phyloP scores from a whole-genome alignment of 2,329 filamentous ascomycete genomes.

The Huntiella decipiens region DNA sequence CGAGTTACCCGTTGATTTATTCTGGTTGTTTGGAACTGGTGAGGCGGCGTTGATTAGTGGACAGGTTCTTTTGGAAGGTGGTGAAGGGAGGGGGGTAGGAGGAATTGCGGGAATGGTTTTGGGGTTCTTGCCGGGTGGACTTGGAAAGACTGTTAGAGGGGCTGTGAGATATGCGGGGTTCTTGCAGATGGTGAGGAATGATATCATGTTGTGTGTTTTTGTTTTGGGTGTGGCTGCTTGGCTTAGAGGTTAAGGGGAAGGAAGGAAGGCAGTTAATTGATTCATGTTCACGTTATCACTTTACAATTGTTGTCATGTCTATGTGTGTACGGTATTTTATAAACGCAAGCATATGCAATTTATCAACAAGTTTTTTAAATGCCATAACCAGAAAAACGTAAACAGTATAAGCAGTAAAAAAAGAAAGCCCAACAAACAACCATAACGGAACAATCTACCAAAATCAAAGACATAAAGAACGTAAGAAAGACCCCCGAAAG shows the following conservation, averaged over 20 bases:
- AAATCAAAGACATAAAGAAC: neutral
- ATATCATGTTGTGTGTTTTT: slow-evolving; percentile 61
- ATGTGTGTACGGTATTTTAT: neutral
- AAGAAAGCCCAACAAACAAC: neutral
- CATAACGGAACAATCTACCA: neutral
- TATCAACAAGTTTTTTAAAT: slow-evolving; percentile 6
- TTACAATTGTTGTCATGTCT: neutral
- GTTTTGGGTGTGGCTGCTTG: slow-evolving; percentile 44
- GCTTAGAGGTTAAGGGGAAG: slow-evolving; percentile 17
- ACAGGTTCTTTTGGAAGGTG: slow-evolving; percentile 38
- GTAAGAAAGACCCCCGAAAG: neutral
- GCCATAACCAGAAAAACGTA: slow-evolving; percentile 2
- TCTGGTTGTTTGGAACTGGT: slow-evolving; percentile 63
- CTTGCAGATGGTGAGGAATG: slow-evolving; percentile 49
- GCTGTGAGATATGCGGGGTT: slow-evolving; percentile 50
- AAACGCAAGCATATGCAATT: slow-evolving; percentile 1
- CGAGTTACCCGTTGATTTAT: slow-evolving; percentile 30
- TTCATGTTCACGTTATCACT: no score
- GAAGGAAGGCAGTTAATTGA: no score
- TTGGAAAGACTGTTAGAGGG: slow-evolving; percentile 41
- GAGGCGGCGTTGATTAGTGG: slow-evolving; percentile 55
- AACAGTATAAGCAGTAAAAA: slow-evolving; percentile 2
- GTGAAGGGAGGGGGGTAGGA: slow-evolving; percentile 30
- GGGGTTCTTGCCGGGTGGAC: slow-evolving; percentile 46
- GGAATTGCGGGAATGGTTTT: slow-evolving; percentile 40